phyloP scores from a whole-genome alignment of 1,139 yeast species.

The Citeromyces siamensis region DNA sequence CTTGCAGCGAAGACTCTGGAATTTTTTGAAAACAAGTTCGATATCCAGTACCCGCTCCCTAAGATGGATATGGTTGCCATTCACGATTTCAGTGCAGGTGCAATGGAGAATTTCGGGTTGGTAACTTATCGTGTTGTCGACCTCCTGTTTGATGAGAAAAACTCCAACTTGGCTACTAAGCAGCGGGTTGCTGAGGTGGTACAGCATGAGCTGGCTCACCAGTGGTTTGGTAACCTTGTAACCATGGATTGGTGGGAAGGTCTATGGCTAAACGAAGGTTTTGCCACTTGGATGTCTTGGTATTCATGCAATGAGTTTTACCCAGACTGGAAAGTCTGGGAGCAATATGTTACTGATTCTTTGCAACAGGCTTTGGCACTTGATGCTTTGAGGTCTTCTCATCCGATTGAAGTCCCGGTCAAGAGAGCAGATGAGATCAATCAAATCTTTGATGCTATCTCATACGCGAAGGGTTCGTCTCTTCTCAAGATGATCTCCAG shows the following conservation, averaged over 20 bases:
- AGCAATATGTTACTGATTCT: conserved; percentile 35
- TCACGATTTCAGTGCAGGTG: conserved; percentile 47
- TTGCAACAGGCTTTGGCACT: conserved; percentile 38
- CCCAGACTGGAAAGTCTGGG: conserved; percentile 51
- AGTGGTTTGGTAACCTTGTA: conserved; percentile 53
- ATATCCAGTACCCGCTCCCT: conserved; percentile 45
- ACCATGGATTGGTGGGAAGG: conserved; percentile 61
- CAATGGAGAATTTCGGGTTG: conserved; percentile 54
- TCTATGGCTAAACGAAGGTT: conserved; percentile 51
- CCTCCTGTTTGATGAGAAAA: conserved; percentile 32
- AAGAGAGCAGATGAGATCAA: conserved; percentile 41
- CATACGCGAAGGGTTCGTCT: conserved; percentile 44
- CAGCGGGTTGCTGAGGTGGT: conserved; percentile 48
- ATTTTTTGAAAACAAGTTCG: conserved; percentile 38
- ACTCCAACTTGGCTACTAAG: conserved; percentile 29
- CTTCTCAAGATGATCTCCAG: conserved; percentile 41
- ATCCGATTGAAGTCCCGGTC: conserved; percentile 48
- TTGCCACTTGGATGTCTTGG: conserved; percentile 50
- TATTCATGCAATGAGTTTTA: conserved; percentile 35
- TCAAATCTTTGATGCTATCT: conserved; percentile 45
- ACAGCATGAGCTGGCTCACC: conserved; percentile 51
- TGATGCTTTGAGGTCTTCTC: conserved; percentile 42
- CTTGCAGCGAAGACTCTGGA: conserved; percentile 40
- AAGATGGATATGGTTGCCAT: conserved; percentile 47
- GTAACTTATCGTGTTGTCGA: conserved; percentile 46